Evolutionary conservation across 805 yeast genomes (phyloP).

Genomic region (Ogataea populi-albae): DNA sequence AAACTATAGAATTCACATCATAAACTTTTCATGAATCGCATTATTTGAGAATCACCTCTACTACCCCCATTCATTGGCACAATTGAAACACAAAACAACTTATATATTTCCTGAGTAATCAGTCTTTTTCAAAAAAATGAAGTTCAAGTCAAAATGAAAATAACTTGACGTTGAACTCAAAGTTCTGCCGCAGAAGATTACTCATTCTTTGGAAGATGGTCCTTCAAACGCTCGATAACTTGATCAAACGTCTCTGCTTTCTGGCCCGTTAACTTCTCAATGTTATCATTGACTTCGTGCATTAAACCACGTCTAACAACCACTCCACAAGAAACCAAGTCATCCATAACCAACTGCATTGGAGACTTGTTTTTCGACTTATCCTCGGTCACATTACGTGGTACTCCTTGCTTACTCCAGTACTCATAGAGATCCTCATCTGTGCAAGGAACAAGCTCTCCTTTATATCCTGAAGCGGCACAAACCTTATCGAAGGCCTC

Average conservation of each 20-base stretch:
- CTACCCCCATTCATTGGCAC: too few relatives aligned
- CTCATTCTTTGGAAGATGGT: slow-evolving; percentile 4
- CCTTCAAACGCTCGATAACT: slow-evolving; percentile 1
- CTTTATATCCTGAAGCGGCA: slow-evolving; percentile 11
- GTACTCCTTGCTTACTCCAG: slow-evolving; percentile 9
- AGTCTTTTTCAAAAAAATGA: too few relatives aligned
- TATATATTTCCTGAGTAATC: too few relatives aligned
- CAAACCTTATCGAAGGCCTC: slow-evolving; percentile 8
- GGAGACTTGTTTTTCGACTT: slow-evolving; percentile 7
- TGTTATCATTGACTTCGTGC: slow-evolving; percentile 4
- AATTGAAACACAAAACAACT: too few relatives aligned
- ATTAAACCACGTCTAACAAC: slow-evolving; percentile 6
- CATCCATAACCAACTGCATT: slow-evolving; percentile 5
- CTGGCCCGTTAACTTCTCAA: slow-evolving; percentile 5
- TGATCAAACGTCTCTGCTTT: slow-evolving; percentile 3
- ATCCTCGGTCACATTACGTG: slow-evolving; percentile 5
- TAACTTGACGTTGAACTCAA: too few relatives aligned
- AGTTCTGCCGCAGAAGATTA: too few relatives aligned
- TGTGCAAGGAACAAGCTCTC: slow-evolving; percentile 8
- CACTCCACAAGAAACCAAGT: slow-evolving; percentile 5
- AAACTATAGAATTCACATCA: too few relatives aligned
- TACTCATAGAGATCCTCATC: slow-evolving; percentile 10
- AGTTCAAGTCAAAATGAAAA: too few relatives aligned
- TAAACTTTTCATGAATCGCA: too few relatives aligned
- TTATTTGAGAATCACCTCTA: too few relatives aligned